phyloP scores from a whole-genome alignment of 257 asterid genomes.

The Verbascum thapsus region DNA sequence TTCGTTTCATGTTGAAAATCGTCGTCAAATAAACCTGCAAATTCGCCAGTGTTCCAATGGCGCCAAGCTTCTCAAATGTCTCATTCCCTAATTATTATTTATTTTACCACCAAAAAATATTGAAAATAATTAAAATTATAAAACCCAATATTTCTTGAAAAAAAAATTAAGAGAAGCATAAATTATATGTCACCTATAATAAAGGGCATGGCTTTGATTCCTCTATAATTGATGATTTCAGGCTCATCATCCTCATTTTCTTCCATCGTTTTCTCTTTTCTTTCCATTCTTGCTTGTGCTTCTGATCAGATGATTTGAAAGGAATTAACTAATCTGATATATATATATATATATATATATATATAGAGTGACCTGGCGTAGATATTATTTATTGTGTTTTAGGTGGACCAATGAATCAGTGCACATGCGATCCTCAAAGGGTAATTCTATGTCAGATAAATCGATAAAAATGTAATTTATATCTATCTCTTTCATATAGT shows the following conservation, averaged over 20 bases:
- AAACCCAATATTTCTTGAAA: not conserved
- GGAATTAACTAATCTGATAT: no score
- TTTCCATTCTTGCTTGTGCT: constrained; percentile 26
- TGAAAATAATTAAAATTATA: not conserved
- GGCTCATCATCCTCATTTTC: constrained; percentile 39
- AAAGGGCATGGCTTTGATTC: constrained; percentile 84
- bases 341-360: no score
- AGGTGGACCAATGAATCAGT: no score
- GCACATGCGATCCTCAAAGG: no score
- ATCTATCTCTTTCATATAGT: no score
- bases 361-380: no score
- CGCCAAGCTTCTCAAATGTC: constrained; percentile 79
- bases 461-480: no score
- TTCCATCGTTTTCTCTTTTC: constrained; percentile 7
- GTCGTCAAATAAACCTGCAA: constrained; percentile 71
- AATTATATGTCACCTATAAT: constrained; percentile 52
- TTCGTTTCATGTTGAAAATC: constrained; percentile 66
- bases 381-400: no score
- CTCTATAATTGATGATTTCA: constrained; percentile 54
- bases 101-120: not conserved
- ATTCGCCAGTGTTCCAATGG: constrained; percentile 59
- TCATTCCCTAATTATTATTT: constrained; percentile 52
- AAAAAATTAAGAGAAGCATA: not conserved
- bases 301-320: no score
- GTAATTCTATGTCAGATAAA: no score